These are phyloP conservation scores for Senecio squalidus DNA, from an alignment of 140 eudicot species.

Conservation along the genomic window DNA sequence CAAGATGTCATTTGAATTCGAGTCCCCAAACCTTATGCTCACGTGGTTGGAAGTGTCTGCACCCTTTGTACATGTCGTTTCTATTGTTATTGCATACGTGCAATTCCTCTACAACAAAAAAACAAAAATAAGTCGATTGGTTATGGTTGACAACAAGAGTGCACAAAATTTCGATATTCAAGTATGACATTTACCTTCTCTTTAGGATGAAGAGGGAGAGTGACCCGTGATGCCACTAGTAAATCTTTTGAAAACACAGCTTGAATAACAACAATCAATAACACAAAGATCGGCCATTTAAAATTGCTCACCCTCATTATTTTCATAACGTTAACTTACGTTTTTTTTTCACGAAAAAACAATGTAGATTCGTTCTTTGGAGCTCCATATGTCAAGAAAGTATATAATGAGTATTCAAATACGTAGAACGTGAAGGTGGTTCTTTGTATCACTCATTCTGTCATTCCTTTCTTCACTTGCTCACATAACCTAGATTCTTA, in stretches of 20 bases:
- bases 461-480: slow-evolving; percentile 38
- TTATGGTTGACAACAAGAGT: not conserved
- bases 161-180: not conserved
- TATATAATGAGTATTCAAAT: not conserved
- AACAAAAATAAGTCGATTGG: not conserved
- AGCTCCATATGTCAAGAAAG: not conserved
- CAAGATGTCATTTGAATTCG: slow-evolving; percentile 43
- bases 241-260: slow-evolving; percentile 1
- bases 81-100: slow-evolving; percentile 46
- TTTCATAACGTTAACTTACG: not conserved
- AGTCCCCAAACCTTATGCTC: slow-evolving; percentile 58
- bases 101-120: slow-evolving; percentile 36
- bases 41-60: slow-evolving; percentile 56
- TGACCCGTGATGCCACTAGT: slow-evolving; percentile 13
- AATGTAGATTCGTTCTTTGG: not conserved
- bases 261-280: slow-evolving; percentile 4
- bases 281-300: slow-evolving; percentile 3
- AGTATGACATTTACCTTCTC: slow-evolving; percentile 22
- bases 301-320: slow-evolving; percentile 10
- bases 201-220: slow-evolving; percentile 14
- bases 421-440: slow-evolving; percentile 10
- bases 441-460: slow-evolving; percentile 30
- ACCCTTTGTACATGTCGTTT: slow-evolving; percentile 54
- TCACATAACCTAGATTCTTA: slow-evolving; percentile 10
- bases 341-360: not conserved